Evolutionary conservation across 2,329 filamentous ascomycete species (phyloP).

Genomic region (Xylaria digitata): DNA sequence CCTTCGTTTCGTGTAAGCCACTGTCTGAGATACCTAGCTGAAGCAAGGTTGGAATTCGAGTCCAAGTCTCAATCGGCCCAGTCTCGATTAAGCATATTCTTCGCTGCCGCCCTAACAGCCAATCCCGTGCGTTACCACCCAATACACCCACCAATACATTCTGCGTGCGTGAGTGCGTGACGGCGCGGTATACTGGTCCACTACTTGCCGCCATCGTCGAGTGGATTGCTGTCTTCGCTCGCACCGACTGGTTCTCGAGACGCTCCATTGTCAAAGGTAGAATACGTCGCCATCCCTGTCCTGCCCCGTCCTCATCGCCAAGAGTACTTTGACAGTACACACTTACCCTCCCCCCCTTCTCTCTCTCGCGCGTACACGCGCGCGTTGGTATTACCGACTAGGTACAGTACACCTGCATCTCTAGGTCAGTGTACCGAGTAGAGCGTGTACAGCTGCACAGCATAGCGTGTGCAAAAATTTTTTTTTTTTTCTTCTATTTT

Average conservation of each 20-base stretch:
- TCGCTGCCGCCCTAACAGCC: slow-evolving; percentile 42
- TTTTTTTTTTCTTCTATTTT: neutral
- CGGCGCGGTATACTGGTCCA: slow-evolving; percentile 33
- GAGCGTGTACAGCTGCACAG: slow-evolving; percentile 14
- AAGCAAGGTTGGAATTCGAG: slow-evolving; percentile 1
- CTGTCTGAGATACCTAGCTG: neutral
- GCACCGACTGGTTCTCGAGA: slow-evolving; percentile 43
- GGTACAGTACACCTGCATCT: slow-evolving; percentile 5
- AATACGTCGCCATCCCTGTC: slow-evolving; percentile 18
- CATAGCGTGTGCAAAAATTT: slow-evolving; percentile 26
- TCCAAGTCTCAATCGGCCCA: neutral
- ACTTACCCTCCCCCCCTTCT: neutral
- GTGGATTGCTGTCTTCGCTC: slow-evolving; percentile 40
- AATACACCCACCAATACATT: slow-evolving; percentile 34
- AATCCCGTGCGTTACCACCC: slow-evolving; percentile 42
- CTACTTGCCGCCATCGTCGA: slow-evolving; percentile 46
- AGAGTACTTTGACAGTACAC: slow-evolving; percentile 1
- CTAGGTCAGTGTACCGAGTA: neutral
- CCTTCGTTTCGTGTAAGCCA: slow-evolving; percentile 29
- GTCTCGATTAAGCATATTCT: slow-evolving; percentile 18
- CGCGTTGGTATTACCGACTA: too few relatives aligned
- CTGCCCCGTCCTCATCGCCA: slow-evolving; percentile 16
- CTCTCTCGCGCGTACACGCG: too few relatives aligned
- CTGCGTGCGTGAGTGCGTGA: slow-evolving; percentile 24
- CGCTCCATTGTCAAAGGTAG: slow-evolving; percentile 40